Percentiles rank a stretch among this genome's conserved stretches.
Evolutionary conservation across 305 asterid genomes (phyloP).

Genomic region (Stenogyne calaminthoides): DNA sequence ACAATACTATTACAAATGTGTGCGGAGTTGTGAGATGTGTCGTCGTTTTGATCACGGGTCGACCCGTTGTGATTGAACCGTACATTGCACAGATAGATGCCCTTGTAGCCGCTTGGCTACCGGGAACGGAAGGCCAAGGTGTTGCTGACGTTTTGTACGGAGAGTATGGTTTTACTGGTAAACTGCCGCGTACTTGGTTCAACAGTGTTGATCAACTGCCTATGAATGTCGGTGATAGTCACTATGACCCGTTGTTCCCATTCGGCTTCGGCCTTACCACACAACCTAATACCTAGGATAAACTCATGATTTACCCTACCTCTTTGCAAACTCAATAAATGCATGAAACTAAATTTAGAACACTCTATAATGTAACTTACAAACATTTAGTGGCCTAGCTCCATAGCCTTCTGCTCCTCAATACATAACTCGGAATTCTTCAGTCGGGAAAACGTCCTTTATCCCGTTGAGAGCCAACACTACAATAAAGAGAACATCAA

Average conservation of each 20-base stretch:
- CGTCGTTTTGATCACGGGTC: slow-evolving; percentile 27
- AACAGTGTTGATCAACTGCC: slow-evolving; percentile 27
- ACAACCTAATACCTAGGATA: background rate
- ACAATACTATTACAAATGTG: background rate
- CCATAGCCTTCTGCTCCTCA: slow-evolving; percentile 80
- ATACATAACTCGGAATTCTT: slow-evolving; percentile 81
- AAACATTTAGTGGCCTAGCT: no score
- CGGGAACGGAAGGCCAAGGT: slow-evolving; percentile 26
- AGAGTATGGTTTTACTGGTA: slow-evolving; percentile 15
- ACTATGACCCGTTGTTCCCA: slow-evolving; percentile 25
- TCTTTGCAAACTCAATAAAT: no score
- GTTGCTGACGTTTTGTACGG: slow-evolving; percentile 26
- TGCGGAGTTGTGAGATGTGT: slow-evolving; percentile 22
- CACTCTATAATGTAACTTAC: no score
- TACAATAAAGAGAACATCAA: background rate
- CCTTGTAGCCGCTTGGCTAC: slow-evolving; percentile 28
- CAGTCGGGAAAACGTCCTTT: slow-evolving; percentile 28
- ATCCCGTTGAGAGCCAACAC: slow-evolving; percentile 4
- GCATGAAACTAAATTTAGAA: no score
- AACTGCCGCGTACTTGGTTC: slow-evolving; percentile 22
- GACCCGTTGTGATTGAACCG: slow-evolving; percentile 25
- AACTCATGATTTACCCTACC: no score
- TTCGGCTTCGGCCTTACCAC: slow-evolving; percentile 30
- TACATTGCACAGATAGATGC: background rate
- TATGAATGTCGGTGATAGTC: no score